phyloP scores from a whole-genome alignment of 805 yeast species.

The Spathaspora sp. region DNA sequence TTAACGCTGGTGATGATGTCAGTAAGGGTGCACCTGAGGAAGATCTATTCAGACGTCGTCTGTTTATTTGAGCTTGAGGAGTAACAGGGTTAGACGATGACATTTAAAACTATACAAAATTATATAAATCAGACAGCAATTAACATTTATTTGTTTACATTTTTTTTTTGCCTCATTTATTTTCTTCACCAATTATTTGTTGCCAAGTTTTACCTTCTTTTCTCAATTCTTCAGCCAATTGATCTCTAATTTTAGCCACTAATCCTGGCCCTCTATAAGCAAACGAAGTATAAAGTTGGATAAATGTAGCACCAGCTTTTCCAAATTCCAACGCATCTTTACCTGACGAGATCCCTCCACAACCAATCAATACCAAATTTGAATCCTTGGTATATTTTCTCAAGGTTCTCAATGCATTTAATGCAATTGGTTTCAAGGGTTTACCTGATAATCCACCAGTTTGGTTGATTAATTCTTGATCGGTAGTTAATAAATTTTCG shows the following conservation, averaged over 20 bases:
- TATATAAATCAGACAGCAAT: neutral
- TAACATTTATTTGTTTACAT: neutral
- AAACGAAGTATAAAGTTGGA: conserved; percentile 83
- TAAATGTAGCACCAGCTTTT: conserved; percentile 88
- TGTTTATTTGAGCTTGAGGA: conserved; percentile 3
- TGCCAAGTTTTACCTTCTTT: conserved; percentile 83
- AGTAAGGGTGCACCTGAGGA: conserved; percentile 37
- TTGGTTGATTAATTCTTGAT: conserved; percentile 43
- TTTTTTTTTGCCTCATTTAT: neutral
- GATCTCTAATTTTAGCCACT: conserved; percentile 44
- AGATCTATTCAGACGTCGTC: conserved; percentile 24
- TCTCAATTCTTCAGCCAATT: conserved; percentile 44
- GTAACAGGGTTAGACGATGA: neutral
- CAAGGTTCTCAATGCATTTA: conserved; percentile 66
- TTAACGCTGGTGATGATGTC: conserved; percentile 43
- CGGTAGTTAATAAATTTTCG: conserved; percentile 47
- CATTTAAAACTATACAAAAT: neutral
- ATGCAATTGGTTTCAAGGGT: conserved; percentile 78
- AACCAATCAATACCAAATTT: conserved; percentile 76
- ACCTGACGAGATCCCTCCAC: conserved; percentile 91
- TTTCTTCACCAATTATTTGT: conserved; percentile 66
- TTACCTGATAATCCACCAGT: conserved; percentile 91
- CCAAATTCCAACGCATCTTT: conserved; percentile 89
- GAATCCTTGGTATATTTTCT: conserved; percentile 75
- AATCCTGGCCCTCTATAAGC: conserved; percentile 93